These are phyloP conservation scores for Carallia pectinifolia DNA, from an alignment of 345 rosid genomes.

Conservation along the genomic window DNA sequence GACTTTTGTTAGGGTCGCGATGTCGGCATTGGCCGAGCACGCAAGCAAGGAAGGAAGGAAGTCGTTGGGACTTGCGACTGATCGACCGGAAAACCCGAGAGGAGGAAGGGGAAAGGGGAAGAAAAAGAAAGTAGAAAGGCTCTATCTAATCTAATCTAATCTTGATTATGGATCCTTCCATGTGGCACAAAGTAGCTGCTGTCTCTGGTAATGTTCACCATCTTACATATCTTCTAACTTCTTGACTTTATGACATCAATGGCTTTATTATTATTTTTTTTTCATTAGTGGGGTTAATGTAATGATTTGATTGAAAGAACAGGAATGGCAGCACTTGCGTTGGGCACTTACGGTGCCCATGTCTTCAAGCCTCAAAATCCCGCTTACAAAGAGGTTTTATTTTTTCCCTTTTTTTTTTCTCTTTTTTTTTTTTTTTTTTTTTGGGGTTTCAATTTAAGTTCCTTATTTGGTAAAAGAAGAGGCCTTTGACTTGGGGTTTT, in stretches of 20 bases:
- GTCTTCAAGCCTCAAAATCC: slow-evolving; percentile 77
- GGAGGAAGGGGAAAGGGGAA: neutral
- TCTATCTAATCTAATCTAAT: too few relatives aligned
- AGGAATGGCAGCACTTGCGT: slow-evolving; percentile 86
- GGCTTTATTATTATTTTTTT: neutral
- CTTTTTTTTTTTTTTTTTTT: neutral
- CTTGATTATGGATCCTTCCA: slow-evolving; percentile 50
- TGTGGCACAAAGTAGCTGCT: slow-evolving; percentile 93
- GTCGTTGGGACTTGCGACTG: neutral
- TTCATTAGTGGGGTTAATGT: neutral
- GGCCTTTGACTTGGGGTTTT: neutral
- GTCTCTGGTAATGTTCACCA: slow-evolving; percentile 49
- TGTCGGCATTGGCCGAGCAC: too few relatives aligned
- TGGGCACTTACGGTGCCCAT: slow-evolving; percentile 92
- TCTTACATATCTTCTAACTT: neutral
- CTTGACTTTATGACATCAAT: neutral
- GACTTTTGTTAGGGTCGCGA: too few relatives aligned
- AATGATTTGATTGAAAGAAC: slow-evolving; percentile 1
- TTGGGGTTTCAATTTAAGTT: neutral
- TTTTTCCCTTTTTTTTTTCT: neutral
- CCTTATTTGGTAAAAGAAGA: neutral
- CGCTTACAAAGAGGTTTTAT: slow-evolving; percentile 62
- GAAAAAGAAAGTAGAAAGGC: neutral
- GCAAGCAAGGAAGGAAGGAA: neutral
- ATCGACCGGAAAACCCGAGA: neutral